Base-by-base conservation (phyloP, 2,329 filamentous ascomycete genomes). In the Alternaria hordeiaustralica region DNA sequence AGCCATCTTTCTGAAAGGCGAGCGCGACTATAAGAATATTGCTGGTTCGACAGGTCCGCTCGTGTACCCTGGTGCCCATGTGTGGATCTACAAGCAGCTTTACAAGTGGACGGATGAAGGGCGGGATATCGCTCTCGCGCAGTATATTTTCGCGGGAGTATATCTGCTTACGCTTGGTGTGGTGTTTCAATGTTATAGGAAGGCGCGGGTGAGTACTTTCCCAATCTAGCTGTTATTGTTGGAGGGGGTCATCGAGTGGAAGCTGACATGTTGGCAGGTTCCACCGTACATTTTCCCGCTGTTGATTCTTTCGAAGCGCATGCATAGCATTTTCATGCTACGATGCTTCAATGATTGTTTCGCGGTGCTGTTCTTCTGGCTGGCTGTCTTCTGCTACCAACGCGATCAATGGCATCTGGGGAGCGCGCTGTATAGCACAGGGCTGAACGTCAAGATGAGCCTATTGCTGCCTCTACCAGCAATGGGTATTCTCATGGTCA, bases 261-360 rank as follows among this genome's bases (percentile, higher is more conserved):
- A 60, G 51, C 51, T 63, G 43, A 60, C 26, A 3, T n/a, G 13
- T 20, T 18, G 6, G 61, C 67, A 93, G 91, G 90, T 87, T 15
- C 95, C 96, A 9, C 93, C 93, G 0, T 98, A 96, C 80, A 84
- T 98, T 60, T 90, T 97, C 66, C 90, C 93, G 0, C 85, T 98
- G 63, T 86, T 99, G 54, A 87, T 97, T 57, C 82, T 97, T 49
- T 97, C 94, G 59, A 98, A 98, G 80, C 88, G 96, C 36, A 83
- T 98, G 25, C 96, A 99, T 80, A 97, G 93, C 79, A 91, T 99
- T 71, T 99, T 96, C 76, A 82, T 99, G 71, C 86, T 99, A 59
- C 89, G 96, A 46, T 90, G 95, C 75, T 99, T 99, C 85, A 99
- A 99, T 81, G 96, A 99, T 82, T 93, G 94, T 71, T 92, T 97